phyloP scores from a whole-genome alignment of 495 filamentous ascomycete genomes.

The Annulohypoxylon moriforme region DNA sequence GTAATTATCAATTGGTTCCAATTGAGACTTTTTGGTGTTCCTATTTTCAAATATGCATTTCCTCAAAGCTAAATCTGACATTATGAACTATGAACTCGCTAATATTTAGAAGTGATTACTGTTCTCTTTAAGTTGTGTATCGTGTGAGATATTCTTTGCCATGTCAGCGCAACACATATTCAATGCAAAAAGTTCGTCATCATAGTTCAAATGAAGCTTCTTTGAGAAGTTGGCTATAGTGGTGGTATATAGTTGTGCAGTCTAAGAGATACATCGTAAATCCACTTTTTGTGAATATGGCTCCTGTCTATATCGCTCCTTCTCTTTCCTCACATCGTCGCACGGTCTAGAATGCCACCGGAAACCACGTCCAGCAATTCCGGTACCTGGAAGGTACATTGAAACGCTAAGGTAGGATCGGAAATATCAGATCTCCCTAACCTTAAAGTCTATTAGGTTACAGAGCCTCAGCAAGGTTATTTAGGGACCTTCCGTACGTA shows the following conservation, averaged over 20 bases:
- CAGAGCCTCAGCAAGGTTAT: slow-evolving; percentile 26
- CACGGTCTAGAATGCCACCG: not conserved
- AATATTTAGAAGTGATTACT: not conserved
- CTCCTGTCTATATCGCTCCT: not conserved
- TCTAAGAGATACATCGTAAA: not conserved
- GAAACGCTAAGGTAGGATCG: slow-evolving; percentile 21
- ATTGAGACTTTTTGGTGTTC: not conserved
- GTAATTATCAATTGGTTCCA: not conserved
- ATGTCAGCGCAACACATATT: not conserved
- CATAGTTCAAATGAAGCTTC: too few species aligned
- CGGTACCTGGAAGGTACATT: slow-evolving; percentile 4
- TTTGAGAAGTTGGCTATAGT: too few species aligned
- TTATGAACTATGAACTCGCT: not conserved
- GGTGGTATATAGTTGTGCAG: not conserved
- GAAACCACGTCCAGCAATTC: not conserved
- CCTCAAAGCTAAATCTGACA: slow-evolving; percentile 1
- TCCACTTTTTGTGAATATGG: not conserved
- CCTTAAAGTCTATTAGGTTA: slow-evolving; percentile 18
- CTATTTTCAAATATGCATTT: slow-evolving; percentile 27
- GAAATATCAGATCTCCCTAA: slow-evolving; percentile 8
- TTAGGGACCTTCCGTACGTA: not conserved
- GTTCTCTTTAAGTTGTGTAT: not conserved
- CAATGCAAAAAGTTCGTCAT: too few species aligned
- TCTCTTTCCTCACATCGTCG: not conserved
- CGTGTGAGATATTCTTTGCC: not conserved